Conservation (phyloP, 2,329 filamentous ascomycete species). For the Exophiala aquamarina region DNA sequence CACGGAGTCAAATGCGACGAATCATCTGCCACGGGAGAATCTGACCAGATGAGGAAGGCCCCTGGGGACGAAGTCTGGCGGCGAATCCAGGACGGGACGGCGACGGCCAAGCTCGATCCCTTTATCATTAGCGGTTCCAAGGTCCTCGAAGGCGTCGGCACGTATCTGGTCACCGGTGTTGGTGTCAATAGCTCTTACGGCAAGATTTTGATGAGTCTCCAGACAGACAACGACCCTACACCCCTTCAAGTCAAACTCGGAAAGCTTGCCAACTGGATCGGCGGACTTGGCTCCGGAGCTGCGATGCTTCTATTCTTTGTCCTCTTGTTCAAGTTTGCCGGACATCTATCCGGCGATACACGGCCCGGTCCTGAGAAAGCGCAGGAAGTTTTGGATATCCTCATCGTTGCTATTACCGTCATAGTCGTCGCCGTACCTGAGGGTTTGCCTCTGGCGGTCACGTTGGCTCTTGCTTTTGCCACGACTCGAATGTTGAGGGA, state of each 20-base stretch:
- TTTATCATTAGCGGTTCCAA: slow-evolving; percentile 80
- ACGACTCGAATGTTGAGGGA: slow-evolving; percentile 76
- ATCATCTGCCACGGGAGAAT: slow-evolving; percentile 72
- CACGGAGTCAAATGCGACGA: slow-evolving; percentile 71
- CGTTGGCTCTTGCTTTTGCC: slow-evolving; percentile 72
- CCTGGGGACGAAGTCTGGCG: slow-evolving; percentile 60
- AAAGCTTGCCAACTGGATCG: slow-evolving; percentile 73
- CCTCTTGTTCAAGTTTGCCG: slow-evolving; percentile 81
- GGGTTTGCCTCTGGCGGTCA: slow-evolving; percentile 75
- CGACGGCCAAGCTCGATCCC: slow-evolving; percentile 60
- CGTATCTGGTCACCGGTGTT: slow-evolving; percentile 71
- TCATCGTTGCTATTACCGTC: slow-evolving; percentile 76
- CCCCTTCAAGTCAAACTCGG: slow-evolving; percentile 76
- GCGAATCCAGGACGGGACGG: slow-evolving; percentile 53
- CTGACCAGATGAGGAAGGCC: slow-evolving; percentile 69
- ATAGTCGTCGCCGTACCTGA: slow-evolving; percentile 79
- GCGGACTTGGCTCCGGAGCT: slow-evolving; percentile 70
- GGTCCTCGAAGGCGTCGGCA: slow-evolving; percentile 75
- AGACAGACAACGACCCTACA: slow-evolving; percentile 72
- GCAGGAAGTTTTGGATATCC: slow-evolving; percentile 72
- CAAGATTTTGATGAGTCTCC: slow-evolving; percentile 71
- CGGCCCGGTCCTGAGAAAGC: slow-evolving; percentile 70
- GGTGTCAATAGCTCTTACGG: slow-evolving; percentile 73
- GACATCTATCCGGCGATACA: slow-evolving; percentile 56
- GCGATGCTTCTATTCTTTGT: slow-evolving; percentile 82